Evolutionary conservation across 441 rosid genomes (phyloP).

Genomic region (Manihot esculenta): DNA sequence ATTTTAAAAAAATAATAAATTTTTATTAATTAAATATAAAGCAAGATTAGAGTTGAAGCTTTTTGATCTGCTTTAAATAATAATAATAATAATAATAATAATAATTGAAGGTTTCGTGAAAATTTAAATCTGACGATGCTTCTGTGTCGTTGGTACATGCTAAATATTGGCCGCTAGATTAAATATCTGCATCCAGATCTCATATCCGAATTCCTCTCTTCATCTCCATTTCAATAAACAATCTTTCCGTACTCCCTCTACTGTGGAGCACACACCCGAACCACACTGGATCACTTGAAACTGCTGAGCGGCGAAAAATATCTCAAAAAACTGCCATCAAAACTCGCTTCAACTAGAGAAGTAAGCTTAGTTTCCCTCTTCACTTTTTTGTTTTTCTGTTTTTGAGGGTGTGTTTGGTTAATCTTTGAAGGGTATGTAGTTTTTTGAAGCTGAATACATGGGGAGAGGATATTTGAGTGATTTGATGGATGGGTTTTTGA

Average conservation of each 20-base stretch:
- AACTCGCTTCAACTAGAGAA: not conserved
- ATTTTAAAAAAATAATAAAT: too few relatives aligned
- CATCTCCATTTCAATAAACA: not conserved
- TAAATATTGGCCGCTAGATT: not conserved
- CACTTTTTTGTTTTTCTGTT: not conserved
- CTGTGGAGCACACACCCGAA: not conserved
- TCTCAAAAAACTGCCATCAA: not conserved
- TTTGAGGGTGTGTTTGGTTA: not conserved
- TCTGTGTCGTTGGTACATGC: not conserved
- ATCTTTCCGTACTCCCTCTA: not conserved
- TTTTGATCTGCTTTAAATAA: too few relatives aligned
- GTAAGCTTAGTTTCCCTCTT: not conserved
- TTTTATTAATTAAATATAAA: too few relatives aligned
- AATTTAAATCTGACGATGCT: not conserved
- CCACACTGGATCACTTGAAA: not conserved
- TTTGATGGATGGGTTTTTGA: not conserved
- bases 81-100: too few relatives aligned
- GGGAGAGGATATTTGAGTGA: not conserved
- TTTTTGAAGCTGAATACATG: not conserved
- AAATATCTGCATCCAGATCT: not conserved
- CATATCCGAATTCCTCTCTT: not conserved
- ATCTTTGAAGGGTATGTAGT: not conserved
- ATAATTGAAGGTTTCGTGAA: too few relatives aligned
- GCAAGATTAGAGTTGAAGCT: too few relatives aligned
- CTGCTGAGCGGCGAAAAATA: not conserved